Evolutionary conservation across 306 rosid genomes (phyloP).

Genomic region (Cucurbita moschata): DNA sequence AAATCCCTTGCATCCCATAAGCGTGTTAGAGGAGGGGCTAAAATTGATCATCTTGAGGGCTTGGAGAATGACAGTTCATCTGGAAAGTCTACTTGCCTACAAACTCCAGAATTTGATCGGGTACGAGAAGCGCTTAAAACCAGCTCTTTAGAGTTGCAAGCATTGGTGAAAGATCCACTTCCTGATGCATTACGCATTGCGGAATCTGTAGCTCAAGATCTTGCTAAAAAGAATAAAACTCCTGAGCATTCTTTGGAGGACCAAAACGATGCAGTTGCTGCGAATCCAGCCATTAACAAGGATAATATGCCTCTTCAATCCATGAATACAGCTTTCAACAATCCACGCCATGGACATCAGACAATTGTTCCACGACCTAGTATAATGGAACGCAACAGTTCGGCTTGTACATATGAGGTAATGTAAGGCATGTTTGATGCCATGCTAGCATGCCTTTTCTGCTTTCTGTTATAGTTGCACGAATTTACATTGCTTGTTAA

Average conservation of each 20-base stretch:
- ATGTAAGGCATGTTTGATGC: neutral
- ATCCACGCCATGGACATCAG: slow-evolving; percentile 11
- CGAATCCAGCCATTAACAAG: slow-evolving; percentile 16
- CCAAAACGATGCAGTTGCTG: slow-evolving; percentile 9
- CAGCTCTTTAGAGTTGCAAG: slow-evolving; percentile 42
- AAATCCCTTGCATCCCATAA: slow-evolving; percentile 27
- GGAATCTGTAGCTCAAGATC: slow-evolving; percentile 25
- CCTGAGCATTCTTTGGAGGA: slow-evolving; percentile 20
- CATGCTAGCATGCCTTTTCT: neutral
- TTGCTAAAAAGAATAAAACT: slow-evolving; percentile 18
- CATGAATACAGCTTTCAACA: slow-evolving; percentile 16
- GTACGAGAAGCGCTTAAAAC: slow-evolving; percentile 48
- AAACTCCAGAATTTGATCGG: slow-evolving; percentile 28
- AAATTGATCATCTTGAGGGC: slow-evolving; percentile 28
- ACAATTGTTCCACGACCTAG: slow-evolving; percentile 12
- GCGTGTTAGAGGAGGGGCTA: slow-evolving; percentile 35
- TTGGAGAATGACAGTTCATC: neutral
- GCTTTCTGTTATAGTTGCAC: neutral
- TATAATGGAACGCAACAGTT: slow-evolving; percentile 41
- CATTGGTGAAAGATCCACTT: slow-evolving; percentile 63
- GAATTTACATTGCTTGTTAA: neutral
- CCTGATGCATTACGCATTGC: slow-evolving; percentile 41
- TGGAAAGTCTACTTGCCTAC: slow-evolving; percentile 9
- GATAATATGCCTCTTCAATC: slow-evolving; percentile 16
- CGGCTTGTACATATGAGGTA: slow-evolving; percentile 52